phyloP scores from a whole-genome alignment of 2,329 filamentous ascomycete genomes.

The Stachybotrys chartarum region DNA sequence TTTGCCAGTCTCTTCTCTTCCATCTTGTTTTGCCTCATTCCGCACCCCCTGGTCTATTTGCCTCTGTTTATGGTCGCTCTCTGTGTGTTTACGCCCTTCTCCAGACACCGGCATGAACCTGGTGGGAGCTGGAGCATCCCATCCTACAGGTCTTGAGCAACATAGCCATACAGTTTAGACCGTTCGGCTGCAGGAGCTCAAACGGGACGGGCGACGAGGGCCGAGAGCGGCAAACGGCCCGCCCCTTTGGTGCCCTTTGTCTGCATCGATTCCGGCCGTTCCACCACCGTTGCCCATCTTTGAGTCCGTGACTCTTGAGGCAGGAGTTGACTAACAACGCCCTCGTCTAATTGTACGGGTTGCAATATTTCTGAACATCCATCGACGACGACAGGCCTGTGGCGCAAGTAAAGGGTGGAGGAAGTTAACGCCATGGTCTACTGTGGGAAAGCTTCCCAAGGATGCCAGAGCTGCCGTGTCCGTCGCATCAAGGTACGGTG shows the following conservation, averaged over 20 bases:
- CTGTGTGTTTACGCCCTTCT: too few species aligned
- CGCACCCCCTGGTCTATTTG: background rate
- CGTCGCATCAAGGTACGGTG: conserved; percentile 46
- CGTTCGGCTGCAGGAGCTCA: background rate
- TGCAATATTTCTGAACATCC: too few species aligned
- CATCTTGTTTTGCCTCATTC: background rate
- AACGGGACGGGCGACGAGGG: background rate
- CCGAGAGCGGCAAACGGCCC: background rate
- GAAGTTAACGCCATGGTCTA: conserved; percentile 36
- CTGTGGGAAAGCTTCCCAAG: conserved; percentile 49
- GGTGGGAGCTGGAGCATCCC: background rate
- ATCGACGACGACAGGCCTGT: too few species aligned
- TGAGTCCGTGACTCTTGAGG: background rate
- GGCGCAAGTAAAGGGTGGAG: background rate
- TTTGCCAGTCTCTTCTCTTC: background rate
- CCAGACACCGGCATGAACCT: background rate
- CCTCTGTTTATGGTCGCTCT: background rate
- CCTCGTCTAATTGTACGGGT: too few species aligned
- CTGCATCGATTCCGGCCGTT: background rate
- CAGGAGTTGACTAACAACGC: too few species aligned
- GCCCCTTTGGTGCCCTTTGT: background rate
- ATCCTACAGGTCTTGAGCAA: background rate
- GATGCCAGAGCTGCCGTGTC: conserved; percentile 45
- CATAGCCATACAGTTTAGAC: background rate
- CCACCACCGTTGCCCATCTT: background rate